Conservation (phyloP, 352 stramenopile genomes). For the Phytophthora hibernalis region DNA sequence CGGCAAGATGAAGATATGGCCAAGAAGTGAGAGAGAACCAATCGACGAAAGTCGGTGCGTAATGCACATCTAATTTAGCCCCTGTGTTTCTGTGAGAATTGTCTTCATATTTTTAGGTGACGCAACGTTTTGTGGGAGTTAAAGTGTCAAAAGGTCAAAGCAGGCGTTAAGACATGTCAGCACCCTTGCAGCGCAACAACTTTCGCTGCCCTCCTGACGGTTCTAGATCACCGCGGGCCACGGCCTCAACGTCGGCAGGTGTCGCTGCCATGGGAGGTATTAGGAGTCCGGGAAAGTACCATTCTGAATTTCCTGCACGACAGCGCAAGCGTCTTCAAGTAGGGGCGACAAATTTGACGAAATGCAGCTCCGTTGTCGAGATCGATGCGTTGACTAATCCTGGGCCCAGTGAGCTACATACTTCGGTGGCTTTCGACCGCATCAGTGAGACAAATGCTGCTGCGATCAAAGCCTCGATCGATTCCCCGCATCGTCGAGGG, state of each 20-base stretch:
- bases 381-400: slow-evolving; percentile 16
- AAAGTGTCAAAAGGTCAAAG: slow-evolving; percentile 1
- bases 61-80: slow-evolving; percentile 41
- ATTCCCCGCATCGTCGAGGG: slow-evolving; percentile 15
- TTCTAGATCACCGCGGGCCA: slow-evolving; percentile 20
- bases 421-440: slow-evolving; percentile 33
- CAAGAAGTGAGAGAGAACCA: slow-evolving; percentile 26
- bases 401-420: slow-evolving; percentile 10
- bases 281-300: slow-evolving; percentile 35
- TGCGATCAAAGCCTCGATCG: slow-evolving; percentile 45
- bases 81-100: slow-evolving; percentile 15
- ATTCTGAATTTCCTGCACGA: slow-evolving; percentile 56
- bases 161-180: slow-evolving; percentile 26
- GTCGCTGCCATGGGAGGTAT: slow-evolving; percentile 22
- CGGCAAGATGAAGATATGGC: slow-evolving; percentile 9
- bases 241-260: slow-evolving; percentile 19
- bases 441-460: slow-evolving; percentile 57
- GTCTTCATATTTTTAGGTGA: slow-evolving; percentile 38
- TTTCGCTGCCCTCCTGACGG: slow-evolving; percentile 57
- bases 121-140: neutral
- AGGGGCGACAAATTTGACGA: slow-evolving; percentile 70
- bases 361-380: slow-evolving; percentile 32
- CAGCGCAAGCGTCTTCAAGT: slow-evolving; percentile 79
- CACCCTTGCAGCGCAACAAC: slow-evolving; percentile 69
- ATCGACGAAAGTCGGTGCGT: slow-evolving; percentile 19